phyloP scores from a whole-genome alignment of 106 monocot species.

The Agapanthus africanus region DNA sequence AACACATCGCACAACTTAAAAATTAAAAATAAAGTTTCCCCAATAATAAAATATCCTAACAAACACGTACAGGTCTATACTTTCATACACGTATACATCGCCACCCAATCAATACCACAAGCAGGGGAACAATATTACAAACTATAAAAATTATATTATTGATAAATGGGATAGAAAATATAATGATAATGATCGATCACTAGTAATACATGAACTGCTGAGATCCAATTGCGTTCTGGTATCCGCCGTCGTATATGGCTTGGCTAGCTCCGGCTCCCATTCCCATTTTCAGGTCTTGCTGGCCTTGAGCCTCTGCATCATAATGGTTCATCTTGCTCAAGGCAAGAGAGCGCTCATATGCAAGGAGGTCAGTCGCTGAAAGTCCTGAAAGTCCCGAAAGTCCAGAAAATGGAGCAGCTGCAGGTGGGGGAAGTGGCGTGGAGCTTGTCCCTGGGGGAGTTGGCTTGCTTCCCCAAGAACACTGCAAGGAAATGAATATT shows the following conservation, averaged over 20 bases:
- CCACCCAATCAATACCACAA: too few relatives aligned
- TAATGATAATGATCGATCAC: too few relatives aligned
- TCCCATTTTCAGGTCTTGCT: constrained; percentile 45
- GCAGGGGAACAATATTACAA: too few relatives aligned
- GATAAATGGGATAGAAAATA: too few relatives aligned
- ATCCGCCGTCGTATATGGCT: constrained; percentile 64
- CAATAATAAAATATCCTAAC: too few relatives aligned
- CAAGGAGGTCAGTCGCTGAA: constrained; percentile 26
- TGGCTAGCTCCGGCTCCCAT: constrained; percentile 46
- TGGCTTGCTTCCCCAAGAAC: constrained; percentile 83
- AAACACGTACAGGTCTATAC: too few relatives aligned
- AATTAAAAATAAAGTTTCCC: too few relatives aligned
- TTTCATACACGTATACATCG: too few relatives aligned
- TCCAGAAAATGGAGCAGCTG: constrained; percentile 28
- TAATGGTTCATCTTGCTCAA: constrained; percentile 58
- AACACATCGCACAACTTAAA: too few relatives aligned
- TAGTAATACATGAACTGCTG: constrained; percentile 81
- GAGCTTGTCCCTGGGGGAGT: constrained; percentile 56
- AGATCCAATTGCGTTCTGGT: constrained; percentile 32
- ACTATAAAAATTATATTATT: too few relatives aligned
- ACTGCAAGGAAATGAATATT: constrained; percentile 32
- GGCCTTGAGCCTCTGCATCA: constrained; percentile 24
- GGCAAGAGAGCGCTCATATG: constrained; percentile 47
- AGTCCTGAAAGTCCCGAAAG: constrained; percentile 32
- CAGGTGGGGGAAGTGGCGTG: constrained; percentile 32